Evolutionary conservation across 768 basidiomycete species (phyloP), one percentile per base, ranked within the genome.

Genomic region (Boletellus sp.): DNA sequence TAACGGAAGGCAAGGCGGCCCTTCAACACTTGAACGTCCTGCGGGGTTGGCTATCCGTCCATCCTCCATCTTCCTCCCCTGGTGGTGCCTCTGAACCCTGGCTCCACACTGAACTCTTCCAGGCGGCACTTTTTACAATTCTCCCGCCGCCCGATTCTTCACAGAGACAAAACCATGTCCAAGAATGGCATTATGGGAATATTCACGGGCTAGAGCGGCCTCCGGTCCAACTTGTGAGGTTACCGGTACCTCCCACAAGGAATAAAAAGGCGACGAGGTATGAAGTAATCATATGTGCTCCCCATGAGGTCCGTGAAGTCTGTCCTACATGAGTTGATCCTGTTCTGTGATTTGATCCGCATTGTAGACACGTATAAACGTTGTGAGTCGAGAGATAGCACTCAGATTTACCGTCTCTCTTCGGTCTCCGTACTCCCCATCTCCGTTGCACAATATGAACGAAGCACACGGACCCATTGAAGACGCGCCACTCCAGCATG

Each of bases 1-100:
- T 76, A 24, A 84, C 85, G 2, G 87, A 91, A 67, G 92, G 92
- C 13, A 94, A 92, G 92, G 85, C 91, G 19, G 84, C 81, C 20
- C 69, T 94, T n/a, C 92, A 95, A 65, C 87, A 91, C 58, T 83
- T 92, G 58, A 75, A 79, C 8, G 69, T 92, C 24, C 73, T 94
- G 16, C 82, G 79, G 32, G 79, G 86, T 1, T 78, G 76, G 10
- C 51, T 94, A 5, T 83, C 77, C 1, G 52, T 93, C n/a, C 67
- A 74, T 42, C 81, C 84, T 11, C 78, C 78, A 8, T 22, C 48
- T 31, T 51, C 47, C 40, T 11, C 44, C 38, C 11, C 28, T 2
- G 28, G 9, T 11, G 9, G 11, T 28, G 3, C 22, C 19, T 40
- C 52, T 12, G 38, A 59, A 12, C 83, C 85, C 3, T 65, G 74